phyloP scores from a whole-genome alignment of 352 stramenopile genomes.

The Phytophthora pseudosyringae region DNA sequence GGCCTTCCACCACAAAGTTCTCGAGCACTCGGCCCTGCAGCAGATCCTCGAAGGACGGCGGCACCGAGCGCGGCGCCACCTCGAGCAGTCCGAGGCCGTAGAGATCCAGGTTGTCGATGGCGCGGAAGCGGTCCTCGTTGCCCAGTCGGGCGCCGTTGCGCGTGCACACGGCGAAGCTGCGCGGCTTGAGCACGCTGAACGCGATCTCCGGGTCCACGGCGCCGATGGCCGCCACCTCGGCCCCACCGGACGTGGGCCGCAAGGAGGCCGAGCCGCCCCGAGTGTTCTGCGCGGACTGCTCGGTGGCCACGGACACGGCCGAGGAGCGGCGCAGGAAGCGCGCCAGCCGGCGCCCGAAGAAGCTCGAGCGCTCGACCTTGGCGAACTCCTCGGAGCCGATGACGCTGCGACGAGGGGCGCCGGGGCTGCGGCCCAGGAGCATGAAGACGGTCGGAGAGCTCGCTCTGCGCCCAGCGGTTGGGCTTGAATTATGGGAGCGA shows the following conservation, averaged over 20 bases:
- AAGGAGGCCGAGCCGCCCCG: conserved; percentile 15
- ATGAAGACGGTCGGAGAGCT: conserved; percentile 22
- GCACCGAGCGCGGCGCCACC: conserved; percentile 35
- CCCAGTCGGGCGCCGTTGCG: conserved; percentile 48
- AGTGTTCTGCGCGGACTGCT: conserved; percentile 16
- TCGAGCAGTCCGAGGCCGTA: conserved; percentile 57
- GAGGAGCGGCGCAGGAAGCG: conserved; percentile 60
- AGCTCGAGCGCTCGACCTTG: conserved; percentile 42
- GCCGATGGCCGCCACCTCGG: conserved; percentile 25
- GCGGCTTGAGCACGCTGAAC: conserved; percentile 41
- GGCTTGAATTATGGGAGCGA: conserved; percentile 11
- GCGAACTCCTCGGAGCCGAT: conserved; percentile 33
- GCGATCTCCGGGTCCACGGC: conserved; percentile 61
- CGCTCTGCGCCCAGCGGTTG: conserved; percentile 8
- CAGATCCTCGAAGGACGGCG: conserved; percentile 37
- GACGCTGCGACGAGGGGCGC: conserved; percentile 34
- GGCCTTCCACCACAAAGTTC: conserved; percentile 45
- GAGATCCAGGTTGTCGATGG: conserved; percentile 73
- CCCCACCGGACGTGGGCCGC: conserved; percentile 1
- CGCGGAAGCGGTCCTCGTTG: conserved; percentile 80
- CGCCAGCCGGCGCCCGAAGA: conserved; percentile 58
- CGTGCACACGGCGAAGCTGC: conserved; percentile 47
- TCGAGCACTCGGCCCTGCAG: conserved; percentile 52
- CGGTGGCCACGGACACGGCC: conserved; percentile 28
- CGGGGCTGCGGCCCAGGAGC: conserved; percentile 31